Conservation (phyloP, 2,329 filamentous ascomycete species). For the Clonostachys rhizophaga region DNA sequence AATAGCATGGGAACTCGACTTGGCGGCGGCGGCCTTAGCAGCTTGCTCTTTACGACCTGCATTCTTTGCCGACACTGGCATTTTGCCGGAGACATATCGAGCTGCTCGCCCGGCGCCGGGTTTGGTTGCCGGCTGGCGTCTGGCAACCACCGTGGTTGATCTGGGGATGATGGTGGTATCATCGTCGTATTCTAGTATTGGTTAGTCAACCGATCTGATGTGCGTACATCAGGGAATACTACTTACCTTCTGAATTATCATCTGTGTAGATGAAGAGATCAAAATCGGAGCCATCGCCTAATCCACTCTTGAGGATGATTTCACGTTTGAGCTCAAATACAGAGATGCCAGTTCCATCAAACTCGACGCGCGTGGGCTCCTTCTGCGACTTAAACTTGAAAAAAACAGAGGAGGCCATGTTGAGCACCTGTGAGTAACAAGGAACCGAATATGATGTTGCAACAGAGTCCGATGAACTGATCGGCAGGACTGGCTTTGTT, state of each 20-base stretch:
- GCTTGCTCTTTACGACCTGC: constrained; percentile 61
- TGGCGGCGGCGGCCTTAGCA: constrained; percentile 52
- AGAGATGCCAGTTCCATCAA: constrained; percentile 95
- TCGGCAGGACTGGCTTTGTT: too few species aligned
- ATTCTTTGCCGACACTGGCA: constrained; percentile 84
- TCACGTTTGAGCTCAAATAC: constrained; percentile 99
- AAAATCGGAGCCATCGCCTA: constrained; percentile 95
- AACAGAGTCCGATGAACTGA: too few species aligned
- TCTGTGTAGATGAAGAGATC: constrained; percentile 93
- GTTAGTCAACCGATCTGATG: constrained; percentile 15
- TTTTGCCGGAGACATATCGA: constrained; percentile 93
- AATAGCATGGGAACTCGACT: constrained; percentile 52
- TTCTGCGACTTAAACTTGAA: constrained; percentile 99
- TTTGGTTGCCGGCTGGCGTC: constrained; percentile 77
- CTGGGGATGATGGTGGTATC: constrained; percentile 96
- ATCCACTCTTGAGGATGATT: constrained; percentile 89
- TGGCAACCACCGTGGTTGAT: constrained; percentile 88
- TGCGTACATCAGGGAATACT: not conserved
- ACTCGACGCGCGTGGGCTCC: constrained; percentile 89
- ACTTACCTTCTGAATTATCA: constrained; percentile 82
- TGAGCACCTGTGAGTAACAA: not conserved
- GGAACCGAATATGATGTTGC: too few species aligned
- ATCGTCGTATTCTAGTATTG: constrained; percentile 79
- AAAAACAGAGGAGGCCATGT: constrained; percentile 95
- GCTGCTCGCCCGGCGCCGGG: constrained; percentile 86